Evolutionary conservation across 2,329 filamentous ascomycete species (phyloP).

Genomic region (Aspergillus viridinutans): DNA sequence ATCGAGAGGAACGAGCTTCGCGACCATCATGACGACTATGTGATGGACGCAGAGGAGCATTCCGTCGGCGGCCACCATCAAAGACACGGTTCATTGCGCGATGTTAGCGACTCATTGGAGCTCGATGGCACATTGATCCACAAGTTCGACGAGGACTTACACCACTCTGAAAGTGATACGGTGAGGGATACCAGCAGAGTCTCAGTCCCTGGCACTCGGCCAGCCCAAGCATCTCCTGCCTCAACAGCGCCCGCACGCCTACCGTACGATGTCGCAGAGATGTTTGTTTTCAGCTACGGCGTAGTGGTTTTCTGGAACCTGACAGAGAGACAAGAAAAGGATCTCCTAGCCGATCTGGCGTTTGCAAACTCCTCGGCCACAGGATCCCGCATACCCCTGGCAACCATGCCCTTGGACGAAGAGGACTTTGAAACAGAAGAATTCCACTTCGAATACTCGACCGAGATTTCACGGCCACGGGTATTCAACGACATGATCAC

Average conservation of each 20-base stretch:
- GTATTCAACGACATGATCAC: conserved; percentile 99
- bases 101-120: conserved; percentile 2
- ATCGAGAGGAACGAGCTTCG: conserved; percentile 89
- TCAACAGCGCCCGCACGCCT: conserved; percentile 61
- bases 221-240: conserved; percentile 45
- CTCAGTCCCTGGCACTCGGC: conserved; percentile 17
- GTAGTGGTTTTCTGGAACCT: conserved; percentile 99
- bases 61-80: conserved; percentile 36
- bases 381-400: conserved; percentile 55
- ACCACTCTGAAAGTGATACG: conserved; percentile 16
- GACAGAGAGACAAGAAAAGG: conserved; percentile 90
- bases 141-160: conserved; percentile 19
- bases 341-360: conserved; percentile 88
- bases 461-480: conserved; percentile 75
- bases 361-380: conserved; percentile 59
- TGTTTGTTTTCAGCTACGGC: conserved; percentile 96
- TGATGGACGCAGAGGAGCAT: conserved; percentile 58
- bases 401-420: conserved; percentile 75
- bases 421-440: conserved; percentile 96
- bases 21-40: conserved; percentile 88
- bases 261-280: conserved; percentile 70
- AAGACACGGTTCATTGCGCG: conserved; percentile 13
- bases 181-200: conserved; percentile 9
- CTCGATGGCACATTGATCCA: not conserved
- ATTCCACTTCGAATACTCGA: conserved; percentile 96